Evolutionary conservation across 2,329 filamentous ascomycete genomes (phyloP).

Genomic region (Pseudogymnoascus sp.): DNA sequence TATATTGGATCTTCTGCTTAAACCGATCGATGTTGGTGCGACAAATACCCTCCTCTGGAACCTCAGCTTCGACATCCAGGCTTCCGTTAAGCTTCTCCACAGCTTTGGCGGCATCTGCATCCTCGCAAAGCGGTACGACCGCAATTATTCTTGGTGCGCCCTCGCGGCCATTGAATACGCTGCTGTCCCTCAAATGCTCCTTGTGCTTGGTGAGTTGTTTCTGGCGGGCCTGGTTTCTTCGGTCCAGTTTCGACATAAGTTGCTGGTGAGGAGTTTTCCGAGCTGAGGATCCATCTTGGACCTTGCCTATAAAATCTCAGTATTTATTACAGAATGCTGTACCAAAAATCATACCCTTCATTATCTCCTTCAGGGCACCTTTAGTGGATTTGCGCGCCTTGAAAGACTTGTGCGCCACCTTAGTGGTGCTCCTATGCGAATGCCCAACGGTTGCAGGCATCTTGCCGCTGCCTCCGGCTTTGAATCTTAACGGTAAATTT

Average conservation of each 20-base stretch:
- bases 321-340: conserved; percentile 6
- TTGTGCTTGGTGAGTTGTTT: conserved; percentile 74
- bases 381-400: conserved; percentile 90
- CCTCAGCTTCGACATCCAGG: conserved; percentile 65
- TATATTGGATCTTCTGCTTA: conserved; percentile 87
- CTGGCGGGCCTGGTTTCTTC: conserved; percentile 91
- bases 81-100: conserved; percentile 66
- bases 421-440: conserved; percentile 89
- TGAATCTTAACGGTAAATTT: conserved; percentile 67
- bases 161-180: conserved; percentile 77
- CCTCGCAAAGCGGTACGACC: conserved; percentile 71
- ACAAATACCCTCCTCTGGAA: conserved; percentile 48
- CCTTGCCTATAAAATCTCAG: conserved; percentile 53
- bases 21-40: conserved; percentile 77
- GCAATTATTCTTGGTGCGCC: conserved; percentile 83
- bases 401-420: conserved; percentile 79
- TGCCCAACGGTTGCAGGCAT: conserved; percentile 70
- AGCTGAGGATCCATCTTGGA: conserved; percentile 61
- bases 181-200: conserved; percentile 70
- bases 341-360: conserved; percentile 58
- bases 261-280: conserved; percentile 91
- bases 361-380: conserved; percentile 70
- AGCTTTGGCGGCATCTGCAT: conserved; percentile 58
- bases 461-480: conserved; percentile 63
- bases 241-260: conserved; percentile 94